A percentile compares a stretch with the other conserved stretches of the same genome.
phyloP scores from a whole-genome alignment of 1,284 basidiomycete genomes.

The Malassezia psittaci region DNA sequence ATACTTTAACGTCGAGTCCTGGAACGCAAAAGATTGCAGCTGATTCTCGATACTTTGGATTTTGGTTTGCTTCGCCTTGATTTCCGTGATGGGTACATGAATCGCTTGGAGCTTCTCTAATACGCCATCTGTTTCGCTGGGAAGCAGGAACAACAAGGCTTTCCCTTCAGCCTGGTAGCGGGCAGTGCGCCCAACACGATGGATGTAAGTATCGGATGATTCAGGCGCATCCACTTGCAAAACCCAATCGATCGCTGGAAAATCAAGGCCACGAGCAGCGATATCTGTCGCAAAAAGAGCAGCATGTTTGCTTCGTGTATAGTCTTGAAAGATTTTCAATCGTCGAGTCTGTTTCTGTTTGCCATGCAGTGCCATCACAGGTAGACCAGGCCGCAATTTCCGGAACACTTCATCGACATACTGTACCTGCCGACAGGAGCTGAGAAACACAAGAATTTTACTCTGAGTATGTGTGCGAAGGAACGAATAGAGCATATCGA shows the following conservation, averaged over 20 bases:
- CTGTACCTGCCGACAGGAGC: conserved; percentile 72
- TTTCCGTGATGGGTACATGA: conserved; percentile 59
- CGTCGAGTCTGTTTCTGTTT: conserved; percentile 92
- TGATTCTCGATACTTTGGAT: conserved; percentile 75
- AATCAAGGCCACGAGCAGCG: conserved; percentile 90
- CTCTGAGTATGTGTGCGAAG: conserved; percentile 84
- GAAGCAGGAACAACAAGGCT: conserved; percentile 68
- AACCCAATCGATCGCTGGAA: conserved; percentile 95
- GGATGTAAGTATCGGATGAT: conserved; percentile 95
- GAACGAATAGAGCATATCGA: conserved; percentile 87
- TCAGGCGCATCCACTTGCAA: conserved; percentile 94
- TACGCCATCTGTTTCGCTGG: conserved; percentile 89
- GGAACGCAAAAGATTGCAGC: conserved; percentile 84
- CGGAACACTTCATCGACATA: conserved; percentile 96
- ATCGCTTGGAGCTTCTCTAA: conserved; percentile 62
- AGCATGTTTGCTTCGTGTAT: conserved; percentile 35
- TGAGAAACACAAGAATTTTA: conserved; percentile 89
- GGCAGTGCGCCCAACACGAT: conserved; percentile 89
- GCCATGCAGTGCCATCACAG: conserved; percentile 83
- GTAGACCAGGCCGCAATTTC: conserved; percentile 82
- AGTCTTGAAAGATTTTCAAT: conserved; percentile 51
- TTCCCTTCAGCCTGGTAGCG: conserved; percentile 85
- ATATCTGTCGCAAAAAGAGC: conserved; percentile 65
- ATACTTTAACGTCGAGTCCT: conserved; percentile 94
- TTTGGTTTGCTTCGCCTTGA: conserved; percentile 84